Evolutionary conservation across 2,329 filamentous ascomycete genomes (phyloP).

Genomic region (Periconia digitata): DNA sequence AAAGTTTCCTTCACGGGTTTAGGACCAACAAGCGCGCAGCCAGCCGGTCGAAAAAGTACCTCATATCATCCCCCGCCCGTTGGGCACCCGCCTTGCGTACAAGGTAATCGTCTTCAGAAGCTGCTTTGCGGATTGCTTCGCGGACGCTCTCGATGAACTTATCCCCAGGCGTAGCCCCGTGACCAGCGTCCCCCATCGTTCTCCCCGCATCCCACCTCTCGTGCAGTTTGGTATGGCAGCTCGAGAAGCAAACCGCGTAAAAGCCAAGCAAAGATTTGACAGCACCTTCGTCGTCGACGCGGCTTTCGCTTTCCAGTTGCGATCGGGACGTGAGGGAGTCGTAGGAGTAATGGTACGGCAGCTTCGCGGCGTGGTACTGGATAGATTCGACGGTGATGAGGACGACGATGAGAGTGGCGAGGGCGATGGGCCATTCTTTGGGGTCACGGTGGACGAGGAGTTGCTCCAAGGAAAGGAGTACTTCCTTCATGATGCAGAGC

Average conservation of each 20-base stretch:
- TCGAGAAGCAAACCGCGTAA: conserved; percentile 38
- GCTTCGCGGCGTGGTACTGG: conserved; percentile 42
- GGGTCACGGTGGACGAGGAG: conserved; percentile 32
- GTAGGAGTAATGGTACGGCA: conserved; percentile 34
- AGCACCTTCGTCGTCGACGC: conserved; percentile 24
- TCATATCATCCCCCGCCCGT: conserved; percentile 33
- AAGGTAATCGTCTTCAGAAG: conserved; percentile 24
- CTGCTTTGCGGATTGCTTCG: conserved; percentile 20
- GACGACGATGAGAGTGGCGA: conserved; percentile 36
- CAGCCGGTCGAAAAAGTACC: conserved; percentile 42
- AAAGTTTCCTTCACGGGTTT: too few species aligned
- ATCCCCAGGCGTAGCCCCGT: conserved; percentile 15
- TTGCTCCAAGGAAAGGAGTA: conserved; percentile 35
- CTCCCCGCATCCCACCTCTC: conserved; percentile 27
- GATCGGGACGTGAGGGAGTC: not conserved
- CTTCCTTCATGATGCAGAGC: conserved; percentile 30
- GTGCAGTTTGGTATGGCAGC: conserved; percentile 32
- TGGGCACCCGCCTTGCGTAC: conserved; percentile 18
- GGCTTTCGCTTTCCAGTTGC: conserved; percentile 8
- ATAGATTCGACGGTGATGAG: conserved; percentile 43
- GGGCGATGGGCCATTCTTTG: conserved; percentile 34
- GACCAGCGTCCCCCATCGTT: not conserved
- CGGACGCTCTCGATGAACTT: conserved; percentile 34
- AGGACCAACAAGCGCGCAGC: conserved; percentile 36
- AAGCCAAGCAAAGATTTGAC: conserved; percentile 32